Conservation (phyloP, 2,329 filamentous ascomycete genomes). For the Corinectria fuckeliana region DNA sequence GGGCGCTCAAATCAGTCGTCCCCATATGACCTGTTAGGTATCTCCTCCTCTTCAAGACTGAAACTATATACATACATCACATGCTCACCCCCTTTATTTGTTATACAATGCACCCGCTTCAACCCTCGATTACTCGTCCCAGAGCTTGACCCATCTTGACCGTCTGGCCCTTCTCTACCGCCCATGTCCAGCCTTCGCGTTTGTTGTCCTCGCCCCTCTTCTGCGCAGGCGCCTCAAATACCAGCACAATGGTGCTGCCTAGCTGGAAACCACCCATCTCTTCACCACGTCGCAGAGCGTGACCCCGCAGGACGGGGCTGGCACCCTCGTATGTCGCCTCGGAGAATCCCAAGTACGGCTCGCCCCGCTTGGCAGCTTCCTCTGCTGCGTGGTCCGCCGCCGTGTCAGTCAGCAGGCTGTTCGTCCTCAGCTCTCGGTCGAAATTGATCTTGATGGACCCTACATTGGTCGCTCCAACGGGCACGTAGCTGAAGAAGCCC, state of each 20-base stretch:
- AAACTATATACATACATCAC: conserved; percentile 15
- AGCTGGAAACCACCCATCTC: conserved; percentile 99
- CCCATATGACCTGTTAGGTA: conserved; percentile 7
- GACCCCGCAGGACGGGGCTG: conserved; percentile 78
- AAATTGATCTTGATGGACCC: conserved; percentile 98
- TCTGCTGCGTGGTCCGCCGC: conserved; percentile 87
- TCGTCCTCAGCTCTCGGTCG: conserved; percentile 90
- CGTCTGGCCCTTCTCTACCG: conserved; percentile 83
- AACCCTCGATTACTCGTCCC: conserved; percentile 71
- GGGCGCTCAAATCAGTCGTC: neutral
- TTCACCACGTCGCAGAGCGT: conserved; percentile 85
- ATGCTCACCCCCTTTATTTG: conserved; percentile 11
- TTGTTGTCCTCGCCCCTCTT: conserved; percentile 58
- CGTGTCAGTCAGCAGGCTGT: conserved; percentile 90
- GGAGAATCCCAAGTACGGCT: conserved; percentile 87
- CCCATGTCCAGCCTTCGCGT: conserved; percentile 82
- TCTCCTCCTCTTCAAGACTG: conserved; percentile 7
- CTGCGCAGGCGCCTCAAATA: conserved; percentile 88
- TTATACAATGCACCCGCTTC: conserved; percentile 19
- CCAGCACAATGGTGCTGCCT: conserved; percentile 91
- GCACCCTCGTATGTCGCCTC: conserved; percentile 88
- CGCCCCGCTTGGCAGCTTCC: conserved; percentile 75
- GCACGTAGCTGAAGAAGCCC: conserved; percentile 96
- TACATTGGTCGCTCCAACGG: conserved; percentile 96
- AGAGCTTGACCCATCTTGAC: conserved; percentile 89